A percentile compares a stretch with the other conserved stretches of the same genome.
Conservation (phyloP, 805 yeast species). For the Kockiozyma suomiensis region DNA sequence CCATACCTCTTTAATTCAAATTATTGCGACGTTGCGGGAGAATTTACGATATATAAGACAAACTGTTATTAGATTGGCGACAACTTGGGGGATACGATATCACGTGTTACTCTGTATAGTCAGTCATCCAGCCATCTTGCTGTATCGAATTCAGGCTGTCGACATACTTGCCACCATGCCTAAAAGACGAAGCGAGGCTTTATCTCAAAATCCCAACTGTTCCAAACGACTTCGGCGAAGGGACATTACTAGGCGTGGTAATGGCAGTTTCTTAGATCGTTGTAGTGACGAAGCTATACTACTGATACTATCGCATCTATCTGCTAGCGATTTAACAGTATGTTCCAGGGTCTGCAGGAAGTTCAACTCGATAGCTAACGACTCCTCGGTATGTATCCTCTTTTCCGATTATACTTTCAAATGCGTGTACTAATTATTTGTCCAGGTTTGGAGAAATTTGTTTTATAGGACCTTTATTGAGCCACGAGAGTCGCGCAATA, state of each 20-base stretch:
- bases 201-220: background rate
- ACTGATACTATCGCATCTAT: conserved; percentile 20
- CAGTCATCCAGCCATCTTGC: too few relatives aligned
- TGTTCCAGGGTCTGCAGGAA: conserved; percentile 22
- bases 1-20: too few relatives aligned
- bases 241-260: background rate
- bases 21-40: too few relatives aligned
- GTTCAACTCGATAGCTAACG: conserved; percentile 18
- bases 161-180: conserved; percentile 7
- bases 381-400: conserved; percentile 6
- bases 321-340: conserved; percentile 13
- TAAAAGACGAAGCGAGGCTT: background rate
- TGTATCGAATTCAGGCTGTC: too few relatives aligned
- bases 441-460: conserved; percentile 20
- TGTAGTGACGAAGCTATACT: conserved; percentile 29
- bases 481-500: conserved; percentile 8
- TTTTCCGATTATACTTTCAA: background rate
- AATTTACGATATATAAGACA: too few relatives aligned
- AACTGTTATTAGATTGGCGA: too few relatives aligned
- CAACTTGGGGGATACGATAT: too few relatives aligned
- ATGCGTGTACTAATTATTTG: background rate
- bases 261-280: background rate
- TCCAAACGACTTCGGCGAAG: background rate
- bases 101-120: too few relatives aligned
- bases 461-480: conserved; percentile 14